A percentile compares a stretch with the other conserved stretches of the same genome.
These are phyloP conservation scores for Acacia crassicarpa DNA, from an alignment of 306 rosid genomes.

Conservation along the genomic window DNA sequence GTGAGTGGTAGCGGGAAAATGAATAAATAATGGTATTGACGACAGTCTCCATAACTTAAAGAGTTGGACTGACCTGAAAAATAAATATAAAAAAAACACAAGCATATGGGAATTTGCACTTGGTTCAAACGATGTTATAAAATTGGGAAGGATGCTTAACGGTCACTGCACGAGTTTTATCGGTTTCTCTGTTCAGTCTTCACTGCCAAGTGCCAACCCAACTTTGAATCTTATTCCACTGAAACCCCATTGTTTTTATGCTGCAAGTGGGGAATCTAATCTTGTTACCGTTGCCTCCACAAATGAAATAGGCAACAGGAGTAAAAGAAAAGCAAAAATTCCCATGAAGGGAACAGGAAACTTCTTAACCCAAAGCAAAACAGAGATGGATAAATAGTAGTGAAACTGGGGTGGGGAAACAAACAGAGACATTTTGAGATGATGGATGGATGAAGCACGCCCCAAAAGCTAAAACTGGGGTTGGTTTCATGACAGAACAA, in stretches of 20 bases:
- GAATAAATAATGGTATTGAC: background rate
- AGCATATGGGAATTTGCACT: constrained; percentile 5
- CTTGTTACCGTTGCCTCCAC: constrained; percentile 13
- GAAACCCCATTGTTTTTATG: constrained; percentile 14
- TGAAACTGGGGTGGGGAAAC: background rate
- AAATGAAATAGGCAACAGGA: background rate
- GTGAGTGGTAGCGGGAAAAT: background rate
- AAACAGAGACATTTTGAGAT: background rate
- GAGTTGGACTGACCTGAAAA: background rate
- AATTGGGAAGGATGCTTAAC: constrained; percentile 34
- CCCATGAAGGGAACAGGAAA: constrained; percentile 14
- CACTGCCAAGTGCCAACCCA: background rate
- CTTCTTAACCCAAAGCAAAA: background rate
- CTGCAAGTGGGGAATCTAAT: constrained; percentile 34
- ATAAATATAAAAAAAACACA: background rate
- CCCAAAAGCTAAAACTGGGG: constrained; percentile 19
- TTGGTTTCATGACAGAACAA: constrained; percentile 8
- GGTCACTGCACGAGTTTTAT: constrained; percentile 43
- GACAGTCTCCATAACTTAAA: background rate
- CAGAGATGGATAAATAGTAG: background rate
- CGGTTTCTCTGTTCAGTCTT: background rate
- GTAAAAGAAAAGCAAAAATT: background rate
- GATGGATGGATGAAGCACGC: background rate
- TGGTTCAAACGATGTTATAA: constrained; percentile 26
- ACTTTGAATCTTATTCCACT: constrained; percentile 6